phyloP scores from a whole-genome alignment of 129 eudicot species.

The Saposhnikovia divaricata region DNA sequence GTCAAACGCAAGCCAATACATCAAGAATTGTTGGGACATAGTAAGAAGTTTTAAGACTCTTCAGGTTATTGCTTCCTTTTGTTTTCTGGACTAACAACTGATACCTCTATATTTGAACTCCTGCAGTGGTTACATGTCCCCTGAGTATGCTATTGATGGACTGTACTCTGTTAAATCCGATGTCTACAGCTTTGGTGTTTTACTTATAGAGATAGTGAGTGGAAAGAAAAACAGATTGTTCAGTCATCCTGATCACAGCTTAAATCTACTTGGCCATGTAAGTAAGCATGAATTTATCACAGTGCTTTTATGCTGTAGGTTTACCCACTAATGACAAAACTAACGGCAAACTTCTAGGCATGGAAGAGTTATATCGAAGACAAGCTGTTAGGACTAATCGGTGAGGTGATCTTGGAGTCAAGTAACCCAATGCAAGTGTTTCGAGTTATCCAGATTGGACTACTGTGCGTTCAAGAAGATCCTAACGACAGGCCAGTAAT shows the following conservation, averaged over 20 bases:
- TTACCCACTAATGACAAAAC: neutral
- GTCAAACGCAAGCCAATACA: neutral
- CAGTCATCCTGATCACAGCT: slow-evolving; percentile 5
- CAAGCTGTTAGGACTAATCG: neutral
- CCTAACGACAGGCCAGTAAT: neutral
- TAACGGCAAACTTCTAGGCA: neutral
- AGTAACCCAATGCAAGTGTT: neutral
- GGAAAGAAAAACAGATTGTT: slow-evolving; percentile 4
- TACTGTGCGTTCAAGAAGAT: neutral
- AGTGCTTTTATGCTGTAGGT: neutral
- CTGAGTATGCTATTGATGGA: neutral
- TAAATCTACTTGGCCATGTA: neutral
- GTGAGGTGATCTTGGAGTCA: neutral
- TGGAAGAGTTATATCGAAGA: slow-evolving; percentile 1
- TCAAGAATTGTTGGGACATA: neutral
- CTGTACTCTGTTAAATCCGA: neutral
- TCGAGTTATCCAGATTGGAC: neutral
- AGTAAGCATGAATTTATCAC: neutral
- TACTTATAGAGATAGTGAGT: neutral
- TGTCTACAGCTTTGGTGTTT: neutral
- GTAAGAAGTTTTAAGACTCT: neutral
- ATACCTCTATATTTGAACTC: neutral
- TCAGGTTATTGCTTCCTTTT: neutral
- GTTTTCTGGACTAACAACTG: neutral
- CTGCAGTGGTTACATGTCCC: neutral